Conservation (phyloP, 208 protist genomes). For the Tritrichomonas musculus region DNA sequence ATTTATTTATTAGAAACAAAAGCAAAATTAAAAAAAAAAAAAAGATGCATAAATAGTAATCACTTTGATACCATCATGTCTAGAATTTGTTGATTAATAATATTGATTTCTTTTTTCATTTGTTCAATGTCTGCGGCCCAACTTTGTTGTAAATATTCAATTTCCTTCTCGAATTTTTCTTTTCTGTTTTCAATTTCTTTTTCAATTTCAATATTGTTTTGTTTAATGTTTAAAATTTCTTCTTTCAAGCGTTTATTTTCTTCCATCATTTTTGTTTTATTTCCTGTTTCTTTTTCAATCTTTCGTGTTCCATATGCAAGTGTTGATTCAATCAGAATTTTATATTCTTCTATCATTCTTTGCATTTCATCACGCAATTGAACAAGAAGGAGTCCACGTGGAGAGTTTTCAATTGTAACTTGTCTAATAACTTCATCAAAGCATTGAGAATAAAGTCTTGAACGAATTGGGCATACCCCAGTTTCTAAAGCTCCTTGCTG, state of each 20-base stretch:
- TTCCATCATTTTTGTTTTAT: neutral
- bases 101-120: neutral
- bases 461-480: slow-evolving; percentile 86
- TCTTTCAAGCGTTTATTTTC: neutral
- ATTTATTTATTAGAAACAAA: neutral
- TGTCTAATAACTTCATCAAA: slow-evolving; percentile 92
- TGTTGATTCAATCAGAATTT: no score
- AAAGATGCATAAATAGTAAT: neutral
- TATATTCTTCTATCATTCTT: no score
- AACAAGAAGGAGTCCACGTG: slow-evolving; percentile 84
- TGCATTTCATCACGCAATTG: no score
- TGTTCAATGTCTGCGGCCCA: neutral
- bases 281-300: neutral
- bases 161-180: neutral
- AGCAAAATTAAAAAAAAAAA: neutral
- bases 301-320: slow-evolving; percentile 65
- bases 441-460: slow-evolving; percentile 83
- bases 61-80: neutral
- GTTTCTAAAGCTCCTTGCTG: slow-evolving; percentile 75
- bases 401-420: slow-evolving; percentile 87
- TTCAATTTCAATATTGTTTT: neutral
- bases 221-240: neutral
- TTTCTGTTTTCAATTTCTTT: neutral
- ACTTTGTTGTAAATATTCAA: neutral
- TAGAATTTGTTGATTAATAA: neutral